These are phyloP conservation scores for Phytophthora sp. DNA, from an alignment of 352 stramenopile species.

Conservation along the genomic window DNA sequence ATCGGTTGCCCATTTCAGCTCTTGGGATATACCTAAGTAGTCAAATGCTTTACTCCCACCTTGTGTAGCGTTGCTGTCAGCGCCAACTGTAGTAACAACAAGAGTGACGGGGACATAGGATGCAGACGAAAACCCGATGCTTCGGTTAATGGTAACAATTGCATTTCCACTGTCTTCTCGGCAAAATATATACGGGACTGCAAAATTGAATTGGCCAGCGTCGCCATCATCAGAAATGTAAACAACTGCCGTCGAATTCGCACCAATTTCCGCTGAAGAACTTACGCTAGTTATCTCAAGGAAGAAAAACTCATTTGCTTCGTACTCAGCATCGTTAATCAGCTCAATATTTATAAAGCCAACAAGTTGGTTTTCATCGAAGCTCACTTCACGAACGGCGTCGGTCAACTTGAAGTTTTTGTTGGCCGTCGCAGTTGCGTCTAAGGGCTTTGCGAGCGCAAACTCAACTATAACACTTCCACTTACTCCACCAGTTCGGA, in stretches of 20 bases:
- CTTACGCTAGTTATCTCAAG: slow-evolving; percentile 52
- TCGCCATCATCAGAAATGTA: slow-evolving; percentile 71
- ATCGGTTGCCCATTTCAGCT: slow-evolving; percentile 59
- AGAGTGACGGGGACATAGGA: slow-evolving; percentile 65
- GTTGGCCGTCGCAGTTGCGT: slow-evolving; percentile 61
- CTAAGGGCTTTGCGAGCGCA: slow-evolving; percentile 43
- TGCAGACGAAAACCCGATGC: slow-evolving; percentile 57
- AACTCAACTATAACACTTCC: slow-evolving; percentile 50
- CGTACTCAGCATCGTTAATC: slow-evolving; percentile 67
- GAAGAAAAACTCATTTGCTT: slow-evolving; percentile 73
- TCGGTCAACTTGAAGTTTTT: slow-evolving; percentile 66
- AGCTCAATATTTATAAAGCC: slow-evolving; percentile 53
- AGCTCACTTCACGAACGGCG: slow-evolving; percentile 46
- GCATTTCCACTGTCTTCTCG: slow-evolving; percentile 70
- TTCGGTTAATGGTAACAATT: slow-evolving; percentile 58
- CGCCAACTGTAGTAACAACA: slow-evolving; percentile 47
- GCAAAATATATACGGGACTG: slow-evolving; percentile 56
- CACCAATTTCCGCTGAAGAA: slow-evolving; percentile 44
- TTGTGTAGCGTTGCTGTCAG: slow-evolving; percentile 67
- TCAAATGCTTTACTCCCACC: slow-evolving; percentile 70
- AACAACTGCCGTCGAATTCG: slow-evolving; percentile 33
- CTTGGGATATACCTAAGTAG: slow-evolving; percentile 53
- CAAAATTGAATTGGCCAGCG: slow-evolving; percentile 69
- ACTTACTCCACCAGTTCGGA: slow-evolving; percentile 48
- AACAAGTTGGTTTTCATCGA: slow-evolving; percentile 53